These are phyloP conservation scores for Alternaria infectoria DNA, from an alignment of 2,329 filamentous ascomycete genomes.

Conservation along the genomic window DNA sequence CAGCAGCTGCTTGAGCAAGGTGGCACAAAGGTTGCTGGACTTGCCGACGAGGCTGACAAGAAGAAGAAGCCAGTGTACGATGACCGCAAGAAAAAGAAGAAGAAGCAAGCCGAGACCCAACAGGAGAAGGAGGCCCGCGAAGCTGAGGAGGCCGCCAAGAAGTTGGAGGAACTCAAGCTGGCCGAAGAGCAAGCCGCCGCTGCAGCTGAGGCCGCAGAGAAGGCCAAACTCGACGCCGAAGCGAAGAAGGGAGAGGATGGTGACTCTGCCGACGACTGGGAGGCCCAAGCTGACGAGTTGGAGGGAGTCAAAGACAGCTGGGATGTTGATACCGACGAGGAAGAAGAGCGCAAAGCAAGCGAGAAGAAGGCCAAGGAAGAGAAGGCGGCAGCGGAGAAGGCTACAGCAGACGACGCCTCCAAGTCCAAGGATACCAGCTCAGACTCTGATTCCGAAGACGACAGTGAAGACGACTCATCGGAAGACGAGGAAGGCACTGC, in stretches of 20 bases:
- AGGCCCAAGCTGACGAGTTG: conserved; percentile 75
- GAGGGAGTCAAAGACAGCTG: conserved; percentile 90
- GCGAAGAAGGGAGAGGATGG: conserved; percentile 69
- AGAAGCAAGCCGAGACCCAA: conserved; percentile 65
- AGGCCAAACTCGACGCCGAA: conserved; percentile 57
- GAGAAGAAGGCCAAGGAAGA: conserved; percentile 31
- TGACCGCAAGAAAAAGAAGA: conserved; percentile 79
- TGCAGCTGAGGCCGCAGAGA: conserved; percentile 77
- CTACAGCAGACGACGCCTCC: conserved; percentile 34
- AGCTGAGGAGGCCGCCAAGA: conserved; percentile 63
- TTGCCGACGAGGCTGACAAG: conserved; percentile 67
- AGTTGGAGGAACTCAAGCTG: conserved; percentile 60
- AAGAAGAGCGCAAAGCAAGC: conserved; percentile 57
- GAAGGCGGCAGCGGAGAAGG: conserved; percentile 37
- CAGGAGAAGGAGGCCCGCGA: conserved; percentile 53
- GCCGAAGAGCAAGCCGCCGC: conserved; percentile 74
- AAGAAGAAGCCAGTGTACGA: conserved; percentile 82
- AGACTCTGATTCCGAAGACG: conserved; percentile 49
- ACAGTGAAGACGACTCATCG: conserved; percentile 64
- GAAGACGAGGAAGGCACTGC: conserved; percentile 79
- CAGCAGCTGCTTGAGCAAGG: conserved; percentile 85
- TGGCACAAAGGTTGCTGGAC: conserved; percentile 65
- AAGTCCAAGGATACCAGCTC: conserved; percentile 29
- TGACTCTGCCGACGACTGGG: conserved; percentile 80
- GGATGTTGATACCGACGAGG: conserved; percentile 84